Percentiles rank a stretch among this genome's conserved stretches.
These are phyloP conservation scores for Dendrothele bispora DNA, from an alignment of 768 basidiomycete species.

Conservation along the genomic window DNA sequence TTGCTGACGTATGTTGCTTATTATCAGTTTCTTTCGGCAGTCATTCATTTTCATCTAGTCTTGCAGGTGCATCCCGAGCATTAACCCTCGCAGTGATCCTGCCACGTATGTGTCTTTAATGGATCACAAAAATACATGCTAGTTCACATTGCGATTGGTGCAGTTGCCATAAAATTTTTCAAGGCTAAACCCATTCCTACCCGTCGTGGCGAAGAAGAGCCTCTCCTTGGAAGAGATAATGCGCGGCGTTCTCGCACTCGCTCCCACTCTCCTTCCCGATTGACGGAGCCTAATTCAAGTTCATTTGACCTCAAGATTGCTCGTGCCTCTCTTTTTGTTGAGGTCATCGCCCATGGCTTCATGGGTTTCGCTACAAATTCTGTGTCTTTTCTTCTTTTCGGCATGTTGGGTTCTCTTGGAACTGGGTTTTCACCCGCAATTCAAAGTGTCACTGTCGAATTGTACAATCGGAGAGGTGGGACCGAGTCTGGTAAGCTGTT, in stretches of 20 bases:
- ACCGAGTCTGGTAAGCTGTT: constrained; percentile 74
- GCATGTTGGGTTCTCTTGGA: constrained; percentile 55
- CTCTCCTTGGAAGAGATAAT: constrained; percentile 30
- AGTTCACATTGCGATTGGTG: no score
- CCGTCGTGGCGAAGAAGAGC: constrained; percentile 26
- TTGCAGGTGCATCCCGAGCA: constrained; percentile 53
- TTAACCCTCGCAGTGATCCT: constrained; percentile 54
- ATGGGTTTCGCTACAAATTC: constrained; percentile 50
- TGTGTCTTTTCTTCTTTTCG: constrained; percentile 49
- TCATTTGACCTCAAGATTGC: constrained; percentile 72
- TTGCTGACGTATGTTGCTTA: no score
- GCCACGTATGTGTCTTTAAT: constrained; percentile 47
- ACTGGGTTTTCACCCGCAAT: constrained; percentile 64
- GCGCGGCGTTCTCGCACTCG: constrained; percentile 14
- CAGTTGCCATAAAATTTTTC: constrained; percentile 56
- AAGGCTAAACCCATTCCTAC: constrained; percentile 38
- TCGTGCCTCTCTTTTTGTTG: constrained; percentile 58
- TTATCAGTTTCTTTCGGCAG: no score
- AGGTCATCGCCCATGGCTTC: constrained; percentile 48
- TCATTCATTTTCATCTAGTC: no score
- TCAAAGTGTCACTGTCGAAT: constrained; percentile 70
- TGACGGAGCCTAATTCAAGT: constrained; percentile 31
- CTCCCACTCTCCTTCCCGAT: constrained; percentile 4
- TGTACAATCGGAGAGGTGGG: constrained; percentile 56
- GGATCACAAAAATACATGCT: not conserved